Conservation (phyloP, 768 basidiomycete genomes). For the Suillus subalutaceus region DNA sequence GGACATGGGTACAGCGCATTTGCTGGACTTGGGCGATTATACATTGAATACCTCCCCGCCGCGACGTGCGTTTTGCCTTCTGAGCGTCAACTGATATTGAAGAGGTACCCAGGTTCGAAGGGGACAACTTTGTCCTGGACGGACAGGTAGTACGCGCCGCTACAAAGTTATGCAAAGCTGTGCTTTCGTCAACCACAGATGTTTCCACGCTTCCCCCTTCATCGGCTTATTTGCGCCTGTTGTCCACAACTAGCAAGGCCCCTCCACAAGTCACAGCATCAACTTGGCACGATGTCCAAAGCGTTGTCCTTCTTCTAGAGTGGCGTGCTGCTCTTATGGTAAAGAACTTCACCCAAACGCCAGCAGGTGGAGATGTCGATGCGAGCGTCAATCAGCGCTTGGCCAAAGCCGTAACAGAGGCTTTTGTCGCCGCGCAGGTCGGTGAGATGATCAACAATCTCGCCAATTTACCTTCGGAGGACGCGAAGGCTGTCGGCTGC, state of each 20-base stretch:
- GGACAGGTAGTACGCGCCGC: constrained; percentile 75
- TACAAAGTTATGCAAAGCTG: constrained; percentile 53
- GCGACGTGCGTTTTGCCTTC: constrained; percentile 51
- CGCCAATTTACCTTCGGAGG: constrained; percentile 16
- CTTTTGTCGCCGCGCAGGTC: constrained; percentile 63
- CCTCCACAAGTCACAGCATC: constrained; percentile 23
- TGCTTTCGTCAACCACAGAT: constrained; percentile 49
- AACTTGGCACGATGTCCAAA: constrained; percentile 42
- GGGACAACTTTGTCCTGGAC: constrained; percentile 79
- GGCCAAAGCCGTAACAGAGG: constrained; percentile 66
- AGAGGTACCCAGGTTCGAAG: constrained; percentile 57
- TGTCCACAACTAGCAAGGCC: constrained; percentile 30
- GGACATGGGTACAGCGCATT: constrained; percentile 78
- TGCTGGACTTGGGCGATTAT: constrained; percentile 64
- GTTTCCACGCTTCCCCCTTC: constrained; percentile 15
- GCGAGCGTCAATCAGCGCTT: constrained; percentile 60
- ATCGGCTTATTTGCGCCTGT: constrained; percentile 54
- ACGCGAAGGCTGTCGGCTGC: constrained; percentile 22
- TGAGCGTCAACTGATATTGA: background rate
- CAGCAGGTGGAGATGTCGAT: constrained; percentile 41
- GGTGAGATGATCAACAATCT: constrained; percentile 48
- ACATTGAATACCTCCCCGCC: constrained; percentile 66
- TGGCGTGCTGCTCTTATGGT: constrained; percentile 68
- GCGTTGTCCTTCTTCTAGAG: constrained; percentile 55
- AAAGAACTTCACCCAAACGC: constrained; percentile 37